A percentile compares a stretch with the other conserved stretches of the same genome.
Conservation (phyloP, 192 early-diverging fungal species). For the Coemansia sp. region DNA sequence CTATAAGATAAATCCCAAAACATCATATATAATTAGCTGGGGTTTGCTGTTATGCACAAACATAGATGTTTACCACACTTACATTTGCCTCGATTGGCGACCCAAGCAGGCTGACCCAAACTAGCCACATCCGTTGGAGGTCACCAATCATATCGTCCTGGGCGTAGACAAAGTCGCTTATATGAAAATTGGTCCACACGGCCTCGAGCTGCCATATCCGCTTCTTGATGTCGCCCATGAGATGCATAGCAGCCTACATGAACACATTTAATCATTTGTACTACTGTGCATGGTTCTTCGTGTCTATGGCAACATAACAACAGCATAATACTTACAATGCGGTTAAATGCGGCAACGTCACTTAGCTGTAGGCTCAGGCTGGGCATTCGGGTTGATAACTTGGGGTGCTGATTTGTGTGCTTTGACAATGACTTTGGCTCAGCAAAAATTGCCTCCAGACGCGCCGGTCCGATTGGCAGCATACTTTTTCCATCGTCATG, state of each 20-base stretch:
- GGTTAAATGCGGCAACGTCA: constrained; percentile 20
- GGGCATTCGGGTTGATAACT: neutral
- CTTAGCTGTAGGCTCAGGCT: constrained; percentile 1
- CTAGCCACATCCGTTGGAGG: constrained; percentile 36
- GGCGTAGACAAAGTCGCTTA: constrained; percentile 28
- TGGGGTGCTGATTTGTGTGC: constrained; percentile 4
- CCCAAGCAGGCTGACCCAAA: constrained; percentile 41
- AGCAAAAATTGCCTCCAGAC: neutral
- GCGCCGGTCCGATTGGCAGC: constrained; percentile 28
- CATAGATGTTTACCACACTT: constrained; percentile 2
- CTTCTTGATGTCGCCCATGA: constrained; percentile 20
- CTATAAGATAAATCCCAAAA: neutral
- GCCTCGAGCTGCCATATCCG: constrained; percentile 34
- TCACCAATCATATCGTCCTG: constrained; percentile 13
- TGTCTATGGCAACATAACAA: neutral
- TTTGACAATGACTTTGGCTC: neutral
- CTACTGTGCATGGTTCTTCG: neutral
- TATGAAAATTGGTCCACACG: constrained; percentile 37
- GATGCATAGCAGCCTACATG: constrained; percentile 30
- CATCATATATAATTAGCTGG: neutral
- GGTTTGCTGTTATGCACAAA: neutral
- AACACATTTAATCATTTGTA: neutral
- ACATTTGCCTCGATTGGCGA: constrained; percentile 22
- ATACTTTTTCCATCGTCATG: neutral
- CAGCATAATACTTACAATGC: constrained; percentile 21